Percentiles rank a stretch among this genome's conserved stretches.
Evolutionary conservation across 768 basidiomycete species (phyloP).

Genomic region (Mycena galopus): DNA sequence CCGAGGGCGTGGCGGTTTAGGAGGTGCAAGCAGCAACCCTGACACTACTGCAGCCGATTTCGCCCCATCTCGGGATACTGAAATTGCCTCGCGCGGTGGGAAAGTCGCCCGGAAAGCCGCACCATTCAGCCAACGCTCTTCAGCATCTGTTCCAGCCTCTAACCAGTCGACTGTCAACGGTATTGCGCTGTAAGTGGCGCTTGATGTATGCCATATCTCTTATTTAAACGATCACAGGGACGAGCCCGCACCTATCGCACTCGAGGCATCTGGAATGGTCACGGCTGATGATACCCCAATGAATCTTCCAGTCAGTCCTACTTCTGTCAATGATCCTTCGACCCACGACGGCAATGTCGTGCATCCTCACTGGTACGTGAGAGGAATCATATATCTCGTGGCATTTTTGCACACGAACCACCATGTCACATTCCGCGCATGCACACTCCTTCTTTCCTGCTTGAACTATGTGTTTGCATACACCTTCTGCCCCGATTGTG

Average conservation of each 20-base stretch:
- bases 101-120: too few relatives aligned
- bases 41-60: not conserved
- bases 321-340: not conserved
- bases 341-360: not conserved
- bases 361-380: not conserved
- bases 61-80: not conserved
- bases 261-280: not conserved
- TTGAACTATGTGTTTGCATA: not conserved
- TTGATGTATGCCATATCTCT: not conserved
- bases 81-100: not conserved
- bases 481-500: conserved; percentile 12
- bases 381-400: not conserved
- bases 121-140: not conserved
- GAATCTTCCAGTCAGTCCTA: too few relatives aligned
- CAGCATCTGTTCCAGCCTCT: not conserved
- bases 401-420: not conserved
- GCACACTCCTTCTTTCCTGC: not conserved
- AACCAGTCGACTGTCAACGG: not conserved
- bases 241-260: not conserved
- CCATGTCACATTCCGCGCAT: not conserved
- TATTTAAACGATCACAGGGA: not conserved
- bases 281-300: too few relatives aligned
- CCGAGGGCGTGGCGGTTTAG: not conserved
- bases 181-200: not conserved
- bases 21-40: too few relatives aligned